Conservation (phyloP, 2,329 filamentous ascomycete genomes). For the Aurifilum marmelostoma region DNA sequence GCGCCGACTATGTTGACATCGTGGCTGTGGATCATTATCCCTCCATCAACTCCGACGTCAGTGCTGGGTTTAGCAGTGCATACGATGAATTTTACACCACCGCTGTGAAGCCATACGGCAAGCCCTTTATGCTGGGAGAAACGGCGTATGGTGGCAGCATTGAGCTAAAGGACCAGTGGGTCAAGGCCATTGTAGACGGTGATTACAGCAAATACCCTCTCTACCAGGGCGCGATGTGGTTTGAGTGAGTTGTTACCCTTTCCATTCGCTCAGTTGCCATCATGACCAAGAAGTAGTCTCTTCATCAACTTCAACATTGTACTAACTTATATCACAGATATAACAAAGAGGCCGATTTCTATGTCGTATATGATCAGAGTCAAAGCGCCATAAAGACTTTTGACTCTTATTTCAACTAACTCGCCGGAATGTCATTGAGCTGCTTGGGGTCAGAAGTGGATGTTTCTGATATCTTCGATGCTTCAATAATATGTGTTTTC, state of each 20-base stretch:
- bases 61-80: conserved; percentile 12
- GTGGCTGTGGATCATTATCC: conserved; percentile 30
- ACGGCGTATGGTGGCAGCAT: conserved; percentile 23
- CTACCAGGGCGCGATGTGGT: conserved; percentile 29
- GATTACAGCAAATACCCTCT: conserved; percentile 25
- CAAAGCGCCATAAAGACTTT: conserved; percentile 20
- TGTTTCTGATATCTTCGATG: not conserved
- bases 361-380: conserved; percentile 22
- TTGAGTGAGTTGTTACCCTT: conserved; percentile 19
- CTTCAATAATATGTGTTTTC: not conserved
- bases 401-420: conserved; percentile 18
- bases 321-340: conserved; percentile 3
- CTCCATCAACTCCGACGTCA: conserved; percentile 7
- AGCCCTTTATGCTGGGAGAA: conserved; percentile 28
- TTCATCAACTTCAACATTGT: not conserved
- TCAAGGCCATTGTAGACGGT: conserved; percentile 17
- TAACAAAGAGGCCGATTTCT: conserved; percentile 25
- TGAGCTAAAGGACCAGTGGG: conserved; percentile 23
- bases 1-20: conserved; percentile 30
- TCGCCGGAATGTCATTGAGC: not conserved
- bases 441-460: not conserved
- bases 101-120: conserved; percentile 23
- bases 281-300: too few relatives aligned
- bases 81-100: conserved; percentile 22
- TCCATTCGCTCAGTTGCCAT: not conserved